phyloP scores from a whole-genome alignment of 352 stramenopile genomes.

The Globisporangium middletonii region DNA sequence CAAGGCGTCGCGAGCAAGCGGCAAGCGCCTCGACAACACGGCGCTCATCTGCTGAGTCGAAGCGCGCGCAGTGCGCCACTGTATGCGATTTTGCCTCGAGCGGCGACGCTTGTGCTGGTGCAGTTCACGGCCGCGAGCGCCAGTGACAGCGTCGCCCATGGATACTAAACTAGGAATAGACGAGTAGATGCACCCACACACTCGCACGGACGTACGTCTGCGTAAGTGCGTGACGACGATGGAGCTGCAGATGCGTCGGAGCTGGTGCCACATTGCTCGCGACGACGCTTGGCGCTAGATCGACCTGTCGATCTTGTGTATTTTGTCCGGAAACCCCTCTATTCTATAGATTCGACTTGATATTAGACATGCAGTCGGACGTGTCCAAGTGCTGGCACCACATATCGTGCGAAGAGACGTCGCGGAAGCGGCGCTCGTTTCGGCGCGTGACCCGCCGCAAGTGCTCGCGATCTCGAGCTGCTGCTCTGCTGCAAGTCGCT shows the following conservation, averaged over 20 bases:
- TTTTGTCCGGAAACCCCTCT: neutral
- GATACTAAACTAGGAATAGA: too few species aligned
- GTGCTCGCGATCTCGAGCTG: neutral
- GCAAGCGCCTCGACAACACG: constrained; percentile 30
- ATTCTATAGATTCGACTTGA: neutral
- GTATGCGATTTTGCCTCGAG: neutral
- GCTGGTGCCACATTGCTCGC: too few species aligned
- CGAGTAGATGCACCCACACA: too few species aligned
- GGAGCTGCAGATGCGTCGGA: too few species aligned
- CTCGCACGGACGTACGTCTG: too few species aligned
- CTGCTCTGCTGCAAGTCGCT: neutral
- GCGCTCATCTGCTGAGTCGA: constrained; percentile 36
- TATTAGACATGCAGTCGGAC: neutral
- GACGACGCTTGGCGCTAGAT: too few species aligned
- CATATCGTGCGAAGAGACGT: neutral
- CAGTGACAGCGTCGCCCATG: too few species aligned
- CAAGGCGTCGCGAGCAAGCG: neutral
- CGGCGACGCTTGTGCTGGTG: neutral
- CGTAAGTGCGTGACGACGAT: too few species aligned
- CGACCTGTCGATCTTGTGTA: too few species aligned
- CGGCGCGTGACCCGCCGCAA: neutral
- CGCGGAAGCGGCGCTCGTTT: neutral
- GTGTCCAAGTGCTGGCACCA: neutral
- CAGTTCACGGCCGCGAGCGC: neutral
- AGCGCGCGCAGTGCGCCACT: neutral